Conservation (phyloP, 2,329 filamentous ascomycete species). For the Talaromyces sp. region DNA sequence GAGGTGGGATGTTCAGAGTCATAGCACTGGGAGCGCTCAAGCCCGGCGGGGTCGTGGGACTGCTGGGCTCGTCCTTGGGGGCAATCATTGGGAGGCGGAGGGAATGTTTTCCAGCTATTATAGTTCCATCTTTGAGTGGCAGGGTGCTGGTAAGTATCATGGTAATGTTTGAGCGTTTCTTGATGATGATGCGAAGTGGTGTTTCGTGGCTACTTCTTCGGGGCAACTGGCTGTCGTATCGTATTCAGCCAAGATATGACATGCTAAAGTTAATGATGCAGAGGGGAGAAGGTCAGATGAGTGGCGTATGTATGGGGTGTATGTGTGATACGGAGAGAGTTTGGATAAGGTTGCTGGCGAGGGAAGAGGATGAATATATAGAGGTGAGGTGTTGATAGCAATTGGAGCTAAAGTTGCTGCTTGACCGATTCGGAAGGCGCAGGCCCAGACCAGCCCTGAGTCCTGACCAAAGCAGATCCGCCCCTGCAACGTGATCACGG, state of each 20-base stretch:
- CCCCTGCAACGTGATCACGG: constrained; percentile 11
- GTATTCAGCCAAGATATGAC: not conserved
- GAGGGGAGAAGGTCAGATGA: not conserved
- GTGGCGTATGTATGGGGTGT: not conserved
- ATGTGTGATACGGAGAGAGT: not conserved
- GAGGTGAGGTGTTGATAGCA: not conserved
- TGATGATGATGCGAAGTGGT: not conserved
- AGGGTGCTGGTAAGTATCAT: constrained; percentile 36
- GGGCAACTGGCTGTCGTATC: not conserved
- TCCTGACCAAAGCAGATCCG: constrained; percentile 10
- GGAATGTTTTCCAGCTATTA: constrained; percentile 37
- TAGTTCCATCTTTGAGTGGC: constrained; percentile 37
- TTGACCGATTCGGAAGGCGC: constrained; percentile 4
- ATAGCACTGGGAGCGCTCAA: constrained; percentile 26
- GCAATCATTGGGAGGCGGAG: constrained; percentile 44
- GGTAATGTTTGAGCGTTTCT: constrained; percentile 11
- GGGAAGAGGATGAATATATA: constrained; percentile 1
- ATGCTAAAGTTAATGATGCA: not conserved
- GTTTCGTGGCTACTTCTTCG: not conserved
- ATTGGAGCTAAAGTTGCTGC: constrained; percentile 13
- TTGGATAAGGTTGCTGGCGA: not conserved
- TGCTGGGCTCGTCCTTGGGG: constrained; percentile 40
- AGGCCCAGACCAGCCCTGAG: constrained; percentile 10
- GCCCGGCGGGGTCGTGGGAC: constrained; percentile 32
- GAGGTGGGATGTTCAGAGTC: constrained; percentile 36